Evolutionary conservation across 177 flowering plant genomes (phyloP).

Genomic region (Telopea speciosissima): DNA sequence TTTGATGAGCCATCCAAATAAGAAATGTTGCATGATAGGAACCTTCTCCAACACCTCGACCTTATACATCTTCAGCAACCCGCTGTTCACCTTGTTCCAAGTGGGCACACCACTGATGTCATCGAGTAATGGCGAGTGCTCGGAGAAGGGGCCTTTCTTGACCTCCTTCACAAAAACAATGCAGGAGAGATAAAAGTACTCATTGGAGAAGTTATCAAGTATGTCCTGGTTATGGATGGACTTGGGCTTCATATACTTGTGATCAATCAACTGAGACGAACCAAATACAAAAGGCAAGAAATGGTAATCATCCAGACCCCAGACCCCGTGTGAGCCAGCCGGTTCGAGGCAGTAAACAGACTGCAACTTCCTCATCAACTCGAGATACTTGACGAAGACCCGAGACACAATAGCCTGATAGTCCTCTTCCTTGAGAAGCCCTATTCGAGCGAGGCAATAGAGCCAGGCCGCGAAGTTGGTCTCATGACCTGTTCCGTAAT

Average conservation of each 20-base stretch:
- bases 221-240: constrained; percentile 91
- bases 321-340: constrained; percentile 97
- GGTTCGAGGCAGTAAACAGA: constrained; percentile 73
- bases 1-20: constrained; percentile 74
- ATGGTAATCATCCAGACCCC: constrained; percentile 97
- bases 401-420: constrained; percentile 65
- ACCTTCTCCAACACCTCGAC: constrained; percentile 92
- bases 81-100: constrained; percentile 92
- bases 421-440: constrained; percentile 60
- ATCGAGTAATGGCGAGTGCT: constrained; percentile 93
- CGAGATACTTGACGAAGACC: constrained; percentile 77
- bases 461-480: constrained; percentile 92
- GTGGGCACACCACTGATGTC: constrained; percentile 90
- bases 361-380: constrained; percentile 86
- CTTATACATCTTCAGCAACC: constrained; percentile 92
- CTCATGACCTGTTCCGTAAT: constrained; percentile 94
- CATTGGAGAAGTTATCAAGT: constrained; percentile 68
- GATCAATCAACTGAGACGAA: constrained; percentile 88
- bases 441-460: constrained; percentile 74
- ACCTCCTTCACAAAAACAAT: constrained; percentile 80
- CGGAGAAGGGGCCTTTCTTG: constrained; percentile 84
- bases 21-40: constrained; percentile 97
- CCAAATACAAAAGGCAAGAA: constrained; percentile 93
- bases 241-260: constrained; percentile 98
- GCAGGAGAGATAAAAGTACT: constrained; percentile 73